Base-by-base conservation (phyloP, 177 flowering plant species). In the Telopea speciosissima region DNA sequence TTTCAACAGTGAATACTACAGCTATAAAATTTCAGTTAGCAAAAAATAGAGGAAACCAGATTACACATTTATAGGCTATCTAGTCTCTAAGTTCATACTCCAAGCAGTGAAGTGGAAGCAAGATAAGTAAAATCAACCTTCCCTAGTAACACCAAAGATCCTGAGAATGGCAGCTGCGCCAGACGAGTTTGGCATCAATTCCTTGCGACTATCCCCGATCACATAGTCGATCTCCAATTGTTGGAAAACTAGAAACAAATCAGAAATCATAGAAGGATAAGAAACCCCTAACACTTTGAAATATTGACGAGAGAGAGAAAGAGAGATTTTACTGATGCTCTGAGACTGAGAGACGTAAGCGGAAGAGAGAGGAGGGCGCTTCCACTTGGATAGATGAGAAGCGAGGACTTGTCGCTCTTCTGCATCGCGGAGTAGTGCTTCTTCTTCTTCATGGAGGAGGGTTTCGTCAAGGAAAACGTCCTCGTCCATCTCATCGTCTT, bases 151-250 rank as follows among this genome's bases (percentile, higher is more conserved):
- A 23, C 99, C 98, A 61, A 93, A 93, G 28, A 96, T 91, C 66
- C 98, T 75, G 44, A 96, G 83, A 75, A 96, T 87, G 2, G 98
- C 99, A 52, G 95, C 90, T 0, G 85, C 84, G 16, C 96, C 97
- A 49, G 91, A 81, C 3, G 82, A 79, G 73, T 79, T 72, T 21
- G 92, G 93, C 80, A 87, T 44, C 68, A 91, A 71, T 66, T 84
- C 87, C 60, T 62, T 88, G 54, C 85, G 79, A 70, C 87, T 84
- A 36, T 91, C 96, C 8, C 91, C 96, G 65, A 96, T 90, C 73
- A 93, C 87, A 52, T 96, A 89, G 79, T 93, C 99, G 58, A 96
- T 96, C 82, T 96, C 99, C 88, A 96, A 75, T 72, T 93, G 98
- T 75, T 96, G 99, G 73, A 91, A 96, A 44, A 86, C 99, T 96